Evolutionary conservation across 139 green algal genomes (phyloP).

Genomic region (Chlamydomonas sp.): DNA sequence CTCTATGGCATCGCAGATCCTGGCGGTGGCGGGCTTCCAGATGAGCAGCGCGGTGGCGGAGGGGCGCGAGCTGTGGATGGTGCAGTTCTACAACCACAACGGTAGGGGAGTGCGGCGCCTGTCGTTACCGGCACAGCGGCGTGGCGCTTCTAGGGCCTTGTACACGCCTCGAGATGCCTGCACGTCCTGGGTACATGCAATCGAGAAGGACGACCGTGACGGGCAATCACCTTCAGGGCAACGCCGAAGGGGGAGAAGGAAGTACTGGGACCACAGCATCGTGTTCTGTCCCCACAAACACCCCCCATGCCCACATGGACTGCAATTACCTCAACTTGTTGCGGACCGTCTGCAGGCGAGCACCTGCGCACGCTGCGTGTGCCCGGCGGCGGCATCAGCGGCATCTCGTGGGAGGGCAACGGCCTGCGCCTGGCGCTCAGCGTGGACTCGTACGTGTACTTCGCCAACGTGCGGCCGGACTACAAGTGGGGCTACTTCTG

Average conservation of each 20-base stretch:
- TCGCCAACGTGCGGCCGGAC: slow-evolving; percentile 69
- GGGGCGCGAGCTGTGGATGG: slow-evolving; percentile 56
- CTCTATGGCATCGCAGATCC: slow-evolving; percentile 38
- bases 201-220: no score
- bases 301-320: no score
- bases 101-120: background rate
- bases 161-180: no score
- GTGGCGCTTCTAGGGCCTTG: background rate
- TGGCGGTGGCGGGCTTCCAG: slow-evolving; percentile 72
- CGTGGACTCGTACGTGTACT: slow-evolving; percentile 83
- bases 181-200: no score
- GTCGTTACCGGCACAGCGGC: background rate
- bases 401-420: slow-evolving; percentile 79
- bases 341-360: slow-evolving; percentile 47
- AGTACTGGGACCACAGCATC: no score
- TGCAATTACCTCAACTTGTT: background rate
- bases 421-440: slow-evolving; percentile 76
- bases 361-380: slow-evolving; percentile 81
- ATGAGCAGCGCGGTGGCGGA: slow-evolving; percentile 47
- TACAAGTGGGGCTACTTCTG: slow-evolving; percentile 80
- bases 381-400: slow-evolving; percentile 67
- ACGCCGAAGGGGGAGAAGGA: no score
- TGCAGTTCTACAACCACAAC: slow-evolving; percentile 72
- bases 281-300: no score
- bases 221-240: no score